Evolutionary conservation across 306 rosid species (phyloP).

Genomic region (Begonia fuchsioides): DNA sequence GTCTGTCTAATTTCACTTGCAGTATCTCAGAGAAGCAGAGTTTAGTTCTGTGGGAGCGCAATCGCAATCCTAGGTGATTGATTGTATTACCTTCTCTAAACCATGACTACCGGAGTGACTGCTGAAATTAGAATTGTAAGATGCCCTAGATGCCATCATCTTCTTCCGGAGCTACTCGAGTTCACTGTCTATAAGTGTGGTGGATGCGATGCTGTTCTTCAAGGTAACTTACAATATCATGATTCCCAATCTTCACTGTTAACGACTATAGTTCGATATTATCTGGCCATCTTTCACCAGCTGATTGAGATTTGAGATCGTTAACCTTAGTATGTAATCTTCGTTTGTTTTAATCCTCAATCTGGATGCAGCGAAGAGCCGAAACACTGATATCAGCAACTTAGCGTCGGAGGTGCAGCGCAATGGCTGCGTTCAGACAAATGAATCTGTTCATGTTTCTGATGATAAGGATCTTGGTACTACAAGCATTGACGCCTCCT

Average conservation of each 20-base stretch:
- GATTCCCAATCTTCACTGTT: background rate
- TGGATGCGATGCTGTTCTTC: conserved; percentile 57
- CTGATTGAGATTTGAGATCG: no score
- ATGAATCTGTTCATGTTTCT: conserved; percentile 11
- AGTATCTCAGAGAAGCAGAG: conserved; percentile 22
- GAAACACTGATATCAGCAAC: conserved; percentile 16
- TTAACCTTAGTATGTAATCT: no score
- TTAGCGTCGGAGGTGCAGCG: conserved; percentile 18
- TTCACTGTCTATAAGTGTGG: conserved; percentile 64
- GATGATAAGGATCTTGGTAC: conserved; percentile 15
- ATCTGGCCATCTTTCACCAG: no score
- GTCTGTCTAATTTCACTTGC: conserved; percentile 16
- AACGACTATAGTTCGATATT: no score
- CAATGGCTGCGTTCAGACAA: conserved; percentile 21
- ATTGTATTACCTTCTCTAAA: background rate
- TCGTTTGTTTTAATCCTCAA: conserved; percentile 5
- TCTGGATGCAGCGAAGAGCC: conserved; percentile 45
- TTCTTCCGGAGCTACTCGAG: conserved; percentile 53
- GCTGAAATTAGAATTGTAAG: conserved; percentile 45
- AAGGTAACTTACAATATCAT: conserved; percentile 32
- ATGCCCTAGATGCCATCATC: conserved; percentile 56
- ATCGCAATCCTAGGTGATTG: background rate
- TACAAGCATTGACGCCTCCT: conserved; percentile 17
- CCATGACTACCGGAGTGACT: conserved; percentile 9
- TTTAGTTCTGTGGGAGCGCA: background rate